These are phyloP conservation scores for Macrolepiota albuminosa DNA, from an alignment of 768 basidiomycete genomes.

Conservation along the genomic window DNA sequence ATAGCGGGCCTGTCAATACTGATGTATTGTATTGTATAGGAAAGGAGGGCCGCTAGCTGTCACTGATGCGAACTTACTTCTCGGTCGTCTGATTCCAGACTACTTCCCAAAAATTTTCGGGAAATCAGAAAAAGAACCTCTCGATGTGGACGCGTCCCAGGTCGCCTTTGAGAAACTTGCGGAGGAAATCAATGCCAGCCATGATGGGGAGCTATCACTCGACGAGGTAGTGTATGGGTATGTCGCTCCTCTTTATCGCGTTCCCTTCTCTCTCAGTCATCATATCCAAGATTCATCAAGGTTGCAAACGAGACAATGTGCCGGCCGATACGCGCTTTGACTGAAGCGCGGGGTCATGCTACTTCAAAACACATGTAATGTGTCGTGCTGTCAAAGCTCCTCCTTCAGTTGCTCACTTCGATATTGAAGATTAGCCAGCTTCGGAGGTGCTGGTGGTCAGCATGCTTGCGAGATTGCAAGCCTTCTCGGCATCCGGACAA, in stretches of 20 bases:
- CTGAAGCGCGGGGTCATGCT: constrained; percentile 85
- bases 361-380: constrained; percentile 66
- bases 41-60: constrained; percentile 91
- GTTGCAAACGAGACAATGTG: constrained; percentile 98
- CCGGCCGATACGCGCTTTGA: constrained; percentile 85
- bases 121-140: constrained; percentile 76
- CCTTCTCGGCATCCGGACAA: constrained; percentile 80
- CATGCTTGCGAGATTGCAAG: constrained; percentile 91
- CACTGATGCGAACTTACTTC: constrained; percentile 88
- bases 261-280: not conserved
- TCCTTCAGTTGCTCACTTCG: not conserved
- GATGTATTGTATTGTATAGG: constrained; percentile 30
- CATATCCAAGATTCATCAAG: constrained; percentile 72
- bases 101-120: constrained; percentile 97
- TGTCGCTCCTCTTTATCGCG: not conserved
- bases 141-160: constrained; percentile 71
- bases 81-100: constrained; percentile 84
- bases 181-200: constrained; percentile 63
- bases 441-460: constrained; percentile 89
- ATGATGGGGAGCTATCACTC: constrained; percentile 53
- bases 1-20: not conserved
- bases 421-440: constrained; percentile 65
- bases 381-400: not conserved
- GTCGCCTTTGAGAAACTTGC: constrained; percentile 64
- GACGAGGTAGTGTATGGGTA: constrained; percentile 91